Conservation (phyloP, 2,329 filamentous ascomycete genomes). For the Xylariaceae sp. region DNA sequence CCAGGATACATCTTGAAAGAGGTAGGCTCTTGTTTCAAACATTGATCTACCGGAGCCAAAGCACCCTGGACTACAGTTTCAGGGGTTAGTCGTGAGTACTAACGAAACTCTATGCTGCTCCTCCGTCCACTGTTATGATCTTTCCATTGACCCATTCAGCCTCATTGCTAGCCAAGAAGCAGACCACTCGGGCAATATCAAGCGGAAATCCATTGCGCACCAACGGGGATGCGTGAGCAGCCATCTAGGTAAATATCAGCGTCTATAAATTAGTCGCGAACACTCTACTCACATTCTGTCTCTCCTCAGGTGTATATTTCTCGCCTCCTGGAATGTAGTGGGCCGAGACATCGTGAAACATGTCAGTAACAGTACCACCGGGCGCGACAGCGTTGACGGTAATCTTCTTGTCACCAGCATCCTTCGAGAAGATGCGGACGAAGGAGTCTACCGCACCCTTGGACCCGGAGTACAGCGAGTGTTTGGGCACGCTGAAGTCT, state of each 20-base stretch:
- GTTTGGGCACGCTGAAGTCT: constrained; percentile 29
- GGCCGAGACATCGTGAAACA: constrained; percentile 34
- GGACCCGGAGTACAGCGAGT: constrained; percentile 35
- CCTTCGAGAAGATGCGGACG: constrained; percentile 26
- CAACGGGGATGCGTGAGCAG: constrained; percentile 35
- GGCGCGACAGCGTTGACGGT: constrained; percentile 36
- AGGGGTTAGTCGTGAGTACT: too few relatives aligned
- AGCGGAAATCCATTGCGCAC: constrained; percentile 30
- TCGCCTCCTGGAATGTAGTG: constrained; percentile 39
- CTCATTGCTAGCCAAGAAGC: constrained; percentile 33
- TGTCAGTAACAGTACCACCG: constrained; percentile 34
- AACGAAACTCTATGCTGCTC: constrained; percentile 12
- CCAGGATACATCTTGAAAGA: too few relatives aligned
- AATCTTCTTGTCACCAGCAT: constrained; percentile 35
- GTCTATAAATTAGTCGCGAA: constrained; percentile 18
- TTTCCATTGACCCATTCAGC: constrained; percentile 39
- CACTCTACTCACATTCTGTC: constrained; percentile 17
- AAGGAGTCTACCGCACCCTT: constrained; percentile 36
- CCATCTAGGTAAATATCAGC: too few relatives aligned
- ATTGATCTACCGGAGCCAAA: too few relatives aligned
- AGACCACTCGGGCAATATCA: constrained; percentile 31
- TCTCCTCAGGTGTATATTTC: constrained; percentile 21
- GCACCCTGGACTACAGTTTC: too few relatives aligned
- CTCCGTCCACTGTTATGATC: constrained; percentile 33
- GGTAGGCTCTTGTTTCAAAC: too few relatives aligned